Percentiles rank a stretch among this genome's conserved stretches.
These are phyloP conservation scores for Martiniozyma asiatica DNA, from an alignment of 1,139 yeast species.

Conservation along the genomic window DNA sequence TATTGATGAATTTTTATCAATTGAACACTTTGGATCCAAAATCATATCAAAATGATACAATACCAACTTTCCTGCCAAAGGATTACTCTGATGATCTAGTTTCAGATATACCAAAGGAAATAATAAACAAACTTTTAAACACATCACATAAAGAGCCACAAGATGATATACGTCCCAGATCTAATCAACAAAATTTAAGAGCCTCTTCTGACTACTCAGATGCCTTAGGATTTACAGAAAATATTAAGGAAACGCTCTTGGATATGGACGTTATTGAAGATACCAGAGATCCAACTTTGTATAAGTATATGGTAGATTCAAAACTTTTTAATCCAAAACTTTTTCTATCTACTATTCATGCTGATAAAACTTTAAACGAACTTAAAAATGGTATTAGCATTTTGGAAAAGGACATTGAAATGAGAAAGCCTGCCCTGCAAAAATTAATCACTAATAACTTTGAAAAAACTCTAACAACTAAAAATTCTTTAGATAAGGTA, in stretches of 20 bases:
- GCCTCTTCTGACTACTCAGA: slow-evolving; percentile 23
- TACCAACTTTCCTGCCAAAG: slow-evolving; percentile 15
- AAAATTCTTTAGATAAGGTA: slow-evolving; percentile 51
- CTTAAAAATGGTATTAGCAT: slow-evolving; percentile 42
- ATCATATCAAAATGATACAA: slow-evolving; percentile 26
- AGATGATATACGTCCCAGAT: slow-evolving; percentile 6
- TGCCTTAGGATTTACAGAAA: slow-evolving; percentile 42
- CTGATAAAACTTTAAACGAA: slow-evolving; percentile 55
- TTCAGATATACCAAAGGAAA: slow-evolving; percentile 22
- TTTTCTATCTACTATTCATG: slow-evolving; percentile 61
- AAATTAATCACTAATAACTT: slow-evolving; percentile 63
- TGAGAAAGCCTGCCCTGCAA: slow-evolving; percentile 57
- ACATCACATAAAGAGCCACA: slow-evolving; percentile 13
- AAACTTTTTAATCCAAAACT: slow-evolving; percentile 60
- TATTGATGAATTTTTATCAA: slow-evolving; percentile 28
- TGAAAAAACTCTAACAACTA: slow-evolving; percentile 63
- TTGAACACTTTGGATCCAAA: slow-evolving; percentile 28
- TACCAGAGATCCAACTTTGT: slow-evolving; percentile 28
- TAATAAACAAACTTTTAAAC: slow-evolving; percentile 26
- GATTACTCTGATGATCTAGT: slow-evolving; percentile 21
- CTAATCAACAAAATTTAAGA: slow-evolving; percentile 11
- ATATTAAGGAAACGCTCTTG: slow-evolving; percentile 33
- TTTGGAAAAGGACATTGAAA: slow-evolving; percentile 49
- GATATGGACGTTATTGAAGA: slow-evolving; percentile 28
- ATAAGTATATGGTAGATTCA: slow-evolving; percentile 56